phyloP scores from a whole-genome alignment of 2,329 filamentous ascomycete genomes.

The Colletotrichum cereale region DNA sequence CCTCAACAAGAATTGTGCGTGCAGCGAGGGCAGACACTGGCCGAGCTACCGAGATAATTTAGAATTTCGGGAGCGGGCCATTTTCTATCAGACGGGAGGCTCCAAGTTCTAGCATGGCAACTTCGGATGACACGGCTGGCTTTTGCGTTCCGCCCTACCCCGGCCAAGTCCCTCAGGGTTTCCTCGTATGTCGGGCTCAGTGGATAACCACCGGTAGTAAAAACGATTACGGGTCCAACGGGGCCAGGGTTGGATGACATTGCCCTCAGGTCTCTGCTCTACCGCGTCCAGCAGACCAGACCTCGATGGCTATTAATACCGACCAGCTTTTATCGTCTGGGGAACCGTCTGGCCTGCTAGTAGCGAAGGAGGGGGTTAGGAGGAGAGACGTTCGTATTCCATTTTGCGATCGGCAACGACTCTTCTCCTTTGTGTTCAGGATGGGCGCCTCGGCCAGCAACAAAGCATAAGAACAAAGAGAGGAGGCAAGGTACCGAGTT shows the following conservation, averaged over 20 bases:
- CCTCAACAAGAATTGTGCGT: slow-evolving; percentile 12
- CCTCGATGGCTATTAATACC: slow-evolving; percentile 19
- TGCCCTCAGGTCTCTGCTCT: background rate
- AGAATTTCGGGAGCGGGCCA: slow-evolving; percentile 35
- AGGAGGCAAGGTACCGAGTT: background rate
- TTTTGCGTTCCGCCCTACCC: slow-evolving; percentile 20
- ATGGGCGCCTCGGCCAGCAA: background rate
- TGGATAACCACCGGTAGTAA: background rate
- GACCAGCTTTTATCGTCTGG: slow-evolving; percentile 30
- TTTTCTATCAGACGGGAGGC: slow-evolving; percentile 11
- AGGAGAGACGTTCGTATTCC: background rate
- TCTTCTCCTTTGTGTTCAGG: background rate
- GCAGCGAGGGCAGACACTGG: background rate
- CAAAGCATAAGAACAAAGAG: slow-evolving; percentile 17
- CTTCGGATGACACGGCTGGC: slow-evolving; percentile 34
- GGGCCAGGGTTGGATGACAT: slow-evolving; percentile 5
- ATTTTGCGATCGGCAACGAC: slow-evolving; percentile 7
- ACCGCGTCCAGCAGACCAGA: slow-evolving; percentile 6
- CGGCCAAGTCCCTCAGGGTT: background rate
- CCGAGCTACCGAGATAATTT: slow-evolving; percentile 11
- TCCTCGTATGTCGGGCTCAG: slow-evolving; percentile 2
- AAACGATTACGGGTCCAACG: slow-evolving; percentile 7
- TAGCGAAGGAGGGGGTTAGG: slow-evolving; percentile 12
- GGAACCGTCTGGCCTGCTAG: slow-evolving; percentile 22
- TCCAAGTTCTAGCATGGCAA: slow-evolving; percentile 7